Percentiles rank a stretch among this genome's conserved stretches.
These are phyloP conservation scores for Auriscalpium orientale DNA, from an alignment of 768 basidiomycete genomes.

Conservation along the genomic window DNA sequence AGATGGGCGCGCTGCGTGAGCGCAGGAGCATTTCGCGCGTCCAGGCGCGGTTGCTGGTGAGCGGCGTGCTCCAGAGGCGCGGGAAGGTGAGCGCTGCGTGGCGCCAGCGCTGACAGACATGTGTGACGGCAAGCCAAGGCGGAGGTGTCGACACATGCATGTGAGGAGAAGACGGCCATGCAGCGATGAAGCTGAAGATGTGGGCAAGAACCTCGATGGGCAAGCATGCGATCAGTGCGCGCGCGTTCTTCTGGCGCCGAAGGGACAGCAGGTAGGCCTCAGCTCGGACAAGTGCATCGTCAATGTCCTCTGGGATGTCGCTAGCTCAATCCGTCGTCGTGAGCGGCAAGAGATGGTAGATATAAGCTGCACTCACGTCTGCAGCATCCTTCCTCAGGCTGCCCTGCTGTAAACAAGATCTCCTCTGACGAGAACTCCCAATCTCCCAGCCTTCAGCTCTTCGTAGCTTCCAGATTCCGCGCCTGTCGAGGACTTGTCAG, in stretches of 20 bases:
- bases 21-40: constrained; percentile 9
- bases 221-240: constrained; percentile 9
- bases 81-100: constrained; percentile 6
- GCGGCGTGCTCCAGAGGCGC: constrained; percentile 9
- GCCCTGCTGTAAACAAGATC: too few relatives aligned
- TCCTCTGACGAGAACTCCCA: too few relatives aligned
- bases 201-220: constrained; percentile 10
- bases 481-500: too few relatives aligned
- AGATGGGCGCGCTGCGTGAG: constrained; percentile 7
- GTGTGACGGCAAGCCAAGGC: constrained; percentile 9
- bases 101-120: constrained; percentile 13
- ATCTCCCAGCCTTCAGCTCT: too few relatives aligned
- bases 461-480: too few relatives aligned
- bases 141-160: constrained; percentile 6
- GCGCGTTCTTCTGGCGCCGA: constrained; percentile 8
- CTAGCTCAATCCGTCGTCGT: too few relatives aligned
- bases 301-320: background rate
- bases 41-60: constrained; percentile 10
- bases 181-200: constrained; percentile 9
- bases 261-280: background rate
- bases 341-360: too few relatives aligned
- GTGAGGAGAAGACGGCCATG: constrained; percentile 7
- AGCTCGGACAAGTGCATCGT: background rate
- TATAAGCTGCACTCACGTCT: too few relatives aligned
- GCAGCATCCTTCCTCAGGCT: too few relatives aligned